A percentile compares a stretch with the other conserved stretches of the same genome.
phyloP scores from a whole-genome alignment of 495 filamentous ascomycete genomes.

The Penicillium paradoxum region DNA sequence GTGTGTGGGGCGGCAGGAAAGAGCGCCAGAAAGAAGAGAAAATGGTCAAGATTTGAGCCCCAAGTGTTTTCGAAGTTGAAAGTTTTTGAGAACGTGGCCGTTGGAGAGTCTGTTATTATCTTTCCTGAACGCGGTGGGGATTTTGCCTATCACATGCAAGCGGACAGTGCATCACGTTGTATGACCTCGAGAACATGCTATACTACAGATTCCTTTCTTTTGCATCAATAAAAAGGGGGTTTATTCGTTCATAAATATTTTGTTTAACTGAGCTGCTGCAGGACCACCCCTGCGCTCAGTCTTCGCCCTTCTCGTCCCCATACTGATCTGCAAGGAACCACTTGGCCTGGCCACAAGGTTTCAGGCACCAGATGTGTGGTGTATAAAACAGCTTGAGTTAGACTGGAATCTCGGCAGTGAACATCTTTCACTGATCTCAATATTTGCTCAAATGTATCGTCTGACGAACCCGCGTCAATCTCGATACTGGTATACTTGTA shows the following conservation, averaged over 20 bases:
- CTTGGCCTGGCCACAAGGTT: slow-evolving; percentile 31
- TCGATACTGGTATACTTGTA: slow-evolving; percentile 32
- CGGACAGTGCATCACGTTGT: slow-evolving; percentile 14
- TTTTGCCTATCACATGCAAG: slow-evolving; percentile 32
- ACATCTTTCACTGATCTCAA: slow-evolving; percentile 18
- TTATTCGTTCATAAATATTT: neutral
- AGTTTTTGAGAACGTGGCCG: neutral
- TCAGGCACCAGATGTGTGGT: slow-evolving; percentile 24
- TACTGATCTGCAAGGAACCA: slow-evolving; percentile 44
- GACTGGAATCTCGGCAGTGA: slow-evolving; percentile 6
- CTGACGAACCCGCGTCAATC: slow-evolving; percentile 16
- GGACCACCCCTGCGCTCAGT: slow-evolving; percentile 35
- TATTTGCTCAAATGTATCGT: slow-evolving; percentile 15
- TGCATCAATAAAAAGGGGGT: neutral
- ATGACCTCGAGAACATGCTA: neutral
- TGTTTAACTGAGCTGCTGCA: slow-evolving; percentile 22
- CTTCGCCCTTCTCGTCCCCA: slow-evolving; percentile 39
- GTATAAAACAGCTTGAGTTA: slow-evolving; percentile 35
- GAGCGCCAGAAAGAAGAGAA: neutral
- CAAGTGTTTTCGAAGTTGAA: neutral
- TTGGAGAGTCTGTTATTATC: slow-evolving; percentile 24
- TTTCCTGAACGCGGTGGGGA: slow-evolving; percentile 24
- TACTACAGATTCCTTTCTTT: neutral
- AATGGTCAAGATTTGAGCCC: neutral
- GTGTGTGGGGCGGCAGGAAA: neutral